phyloP scores from a whole-genome alignment of 768 basidiomycete species.

The Favolaschia claudopus region DNA sequence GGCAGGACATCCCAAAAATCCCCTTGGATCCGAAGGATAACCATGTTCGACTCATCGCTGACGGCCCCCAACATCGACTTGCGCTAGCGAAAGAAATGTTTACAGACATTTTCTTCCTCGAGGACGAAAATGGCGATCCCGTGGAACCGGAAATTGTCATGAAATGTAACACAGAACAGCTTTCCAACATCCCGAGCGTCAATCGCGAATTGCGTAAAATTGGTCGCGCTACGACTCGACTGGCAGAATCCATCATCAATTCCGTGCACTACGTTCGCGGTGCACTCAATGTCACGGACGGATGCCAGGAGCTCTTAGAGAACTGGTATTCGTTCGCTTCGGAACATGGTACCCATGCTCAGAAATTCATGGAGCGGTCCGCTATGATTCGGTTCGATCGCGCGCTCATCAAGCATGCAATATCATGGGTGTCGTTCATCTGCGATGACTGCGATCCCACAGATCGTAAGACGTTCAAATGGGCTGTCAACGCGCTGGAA shows the following conservation, averaged over 20 bases:
- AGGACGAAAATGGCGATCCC: slow-evolving; percentile 69
- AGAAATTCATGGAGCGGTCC: slow-evolving; percentile 84
- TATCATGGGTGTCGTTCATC: slow-evolving; percentile 98
- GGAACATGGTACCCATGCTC: slow-evolving; percentile 91
- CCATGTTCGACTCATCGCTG: slow-evolving; percentile 90
- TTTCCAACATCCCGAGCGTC: slow-evolving; percentile 90
- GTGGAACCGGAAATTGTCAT: slow-evolving; percentile 51
- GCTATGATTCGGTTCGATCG: slow-evolving; percentile 80
- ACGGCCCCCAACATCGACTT: slow-evolving; percentile 84
- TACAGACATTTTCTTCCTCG: slow-evolving; percentile 63
- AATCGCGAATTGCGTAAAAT: slow-evolving; percentile 93
- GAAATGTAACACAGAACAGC: slow-evolving; percentile 73
- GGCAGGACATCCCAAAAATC: slow-evolving; percentile 75
- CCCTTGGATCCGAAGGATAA: slow-evolving; percentile 88
- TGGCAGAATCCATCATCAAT: slow-evolving; percentile 92
- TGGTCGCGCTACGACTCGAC: slow-evolving; percentile 83
- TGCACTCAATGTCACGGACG: slow-evolving; percentile 64
- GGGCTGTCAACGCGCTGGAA: slow-evolving; percentile 96
- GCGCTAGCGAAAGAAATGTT: slow-evolving; percentile 81
- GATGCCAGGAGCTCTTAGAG: slow-evolving; percentile 85
- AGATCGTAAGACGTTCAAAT: slow-evolving; percentile 95
- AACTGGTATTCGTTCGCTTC: slow-evolving; percentile 98
- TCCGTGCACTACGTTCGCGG: slow-evolving; percentile 88
- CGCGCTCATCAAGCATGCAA: slow-evolving; percentile 86
- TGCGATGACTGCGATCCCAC: slow-evolving; percentile 97